phyloP scores from a whole-genome alignment of 2,329 filamentous ascomycete genomes.

The Torrubiellomyces zombiae region DNA sequence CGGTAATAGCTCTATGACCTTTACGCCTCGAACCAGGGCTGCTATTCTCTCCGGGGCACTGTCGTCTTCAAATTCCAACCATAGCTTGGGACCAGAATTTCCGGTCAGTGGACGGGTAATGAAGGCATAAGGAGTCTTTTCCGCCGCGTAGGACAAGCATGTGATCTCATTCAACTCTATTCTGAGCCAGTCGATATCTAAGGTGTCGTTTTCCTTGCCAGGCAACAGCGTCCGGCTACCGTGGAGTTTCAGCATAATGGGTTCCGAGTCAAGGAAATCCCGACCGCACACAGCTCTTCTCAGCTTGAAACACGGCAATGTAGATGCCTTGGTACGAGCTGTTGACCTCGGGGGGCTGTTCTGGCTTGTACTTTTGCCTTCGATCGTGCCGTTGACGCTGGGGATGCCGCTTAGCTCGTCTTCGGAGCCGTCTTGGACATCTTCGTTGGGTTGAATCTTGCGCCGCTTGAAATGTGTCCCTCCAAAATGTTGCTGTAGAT shows the following conservation, averaged over 20 bases:
- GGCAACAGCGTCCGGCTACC: background rate
- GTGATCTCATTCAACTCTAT: constrained; percentile 3
- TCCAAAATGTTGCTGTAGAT: constrained; percentile 1
- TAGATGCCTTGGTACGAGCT: background rate
- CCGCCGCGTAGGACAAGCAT: constrained; percentile 5
- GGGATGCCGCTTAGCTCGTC: constrained; percentile 13
- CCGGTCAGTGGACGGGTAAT: constrained; percentile 8
- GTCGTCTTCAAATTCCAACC: constrained; percentile 8
- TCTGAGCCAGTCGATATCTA: constrained; percentile 3
- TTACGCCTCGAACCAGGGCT: background rate
- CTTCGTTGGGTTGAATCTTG: constrained; percentile 3
- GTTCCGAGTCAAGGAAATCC: constrained; percentile 2
- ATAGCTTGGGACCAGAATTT: constrained; percentile 4
- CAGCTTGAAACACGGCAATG: constrained; percentile 4
- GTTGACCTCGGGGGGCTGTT: constrained; percentile 5
- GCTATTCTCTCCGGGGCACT: background rate
- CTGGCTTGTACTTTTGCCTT: constrained; percentile 4
- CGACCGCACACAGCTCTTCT: constrained; percentile 11
- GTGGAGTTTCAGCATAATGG: constrained; percentile 3
- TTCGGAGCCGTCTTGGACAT: constrained; percentile 10
- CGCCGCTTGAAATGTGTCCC: constrained; percentile 7
- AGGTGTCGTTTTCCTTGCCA: background rate
- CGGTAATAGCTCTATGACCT: background rate
- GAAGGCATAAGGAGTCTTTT: constrained; percentile 6
- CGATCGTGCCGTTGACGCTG: constrained; percentile 1